Evolutionary conservation across 2,329 filamentous ascomycete species (phyloP), one percentile per base, ranked within the genome.

Genomic region (Cladophialophora immunda): DNA sequence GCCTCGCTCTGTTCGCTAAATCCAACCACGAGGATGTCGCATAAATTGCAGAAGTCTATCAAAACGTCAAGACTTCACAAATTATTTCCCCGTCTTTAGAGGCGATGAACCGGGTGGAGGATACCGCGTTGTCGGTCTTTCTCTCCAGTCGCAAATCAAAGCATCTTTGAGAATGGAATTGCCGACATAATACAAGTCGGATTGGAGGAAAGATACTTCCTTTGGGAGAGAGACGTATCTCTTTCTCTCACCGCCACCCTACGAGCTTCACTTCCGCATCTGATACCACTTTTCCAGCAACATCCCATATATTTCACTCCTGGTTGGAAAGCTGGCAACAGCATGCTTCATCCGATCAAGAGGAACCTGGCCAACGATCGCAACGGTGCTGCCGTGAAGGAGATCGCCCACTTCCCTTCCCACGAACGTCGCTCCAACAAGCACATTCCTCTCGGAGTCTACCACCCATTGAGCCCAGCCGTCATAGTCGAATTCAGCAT

Each of bases 391-490:
- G n/a, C 62, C 47, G 29, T 68, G 66, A 15, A 68, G 19, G 11
- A 68, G 62, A 30, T 68, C 66, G 15, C 38, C 63, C 15, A 29
- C 66, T 32, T 66, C 66, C 32, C 58, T 38, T 13, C 66, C 66
- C 2, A 66, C 66, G 41, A 68, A 52, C 9, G 66, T 68, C n/a
- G 63, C 63, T 13, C 66, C 66, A 6, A 68, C 62, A n/a, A 68
- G 62, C 9, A 41, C 47, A n/a, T 66, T 52, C 15, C 38, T 50
- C 19, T 62, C 66, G 2, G n/a, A 6, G n/a, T 65, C 63, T 13
- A 65, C 58, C 9, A 68, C 66, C 66, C 66, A 68, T 58, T 66
- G 66, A 15, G 66, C 66, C 66, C 66, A 68, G 9, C 66, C 66
- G 9, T 65, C 52, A 19, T 65, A 65, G 22, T 53, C 53, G 56